Conservation (phyloP, 2,329 filamentous ascomycete genomes). For the Fusarium acutatum region DNA sequence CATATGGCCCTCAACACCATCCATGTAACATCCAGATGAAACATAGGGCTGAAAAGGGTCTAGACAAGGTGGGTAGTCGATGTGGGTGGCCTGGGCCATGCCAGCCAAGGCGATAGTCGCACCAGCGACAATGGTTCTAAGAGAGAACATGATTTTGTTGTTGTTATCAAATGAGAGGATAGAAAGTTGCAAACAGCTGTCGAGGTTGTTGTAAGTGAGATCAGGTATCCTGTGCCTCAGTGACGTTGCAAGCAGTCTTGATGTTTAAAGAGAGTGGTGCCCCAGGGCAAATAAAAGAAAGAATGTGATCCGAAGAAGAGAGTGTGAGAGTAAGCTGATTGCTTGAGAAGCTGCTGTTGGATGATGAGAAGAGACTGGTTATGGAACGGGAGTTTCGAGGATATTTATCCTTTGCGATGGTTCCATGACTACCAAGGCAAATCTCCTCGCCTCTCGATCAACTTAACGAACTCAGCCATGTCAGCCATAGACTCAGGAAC, state of each 20-base stretch:
- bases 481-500: constrained; percentile 1
- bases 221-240: constrained; percentile 1
- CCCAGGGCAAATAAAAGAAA: constrained; percentile 11
- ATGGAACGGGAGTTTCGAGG: constrained; percentile 6
- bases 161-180: constrained; percentile 22
- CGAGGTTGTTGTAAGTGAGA: constrained; percentile 7
- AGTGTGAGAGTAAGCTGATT: constrained; percentile 32
- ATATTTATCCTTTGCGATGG: constrained; percentile 35
- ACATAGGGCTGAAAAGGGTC: constrained; percentile 57
- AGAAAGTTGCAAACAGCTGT: constrained; percentile 19
- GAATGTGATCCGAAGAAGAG: constrained; percentile 22
- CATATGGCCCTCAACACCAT: constrained; percentile 42
- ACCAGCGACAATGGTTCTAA: constrained; percentile 45
- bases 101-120: constrained; percentile 51
- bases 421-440: neutral
- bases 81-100: constrained; percentile 51
- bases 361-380: constrained; percentile 12
- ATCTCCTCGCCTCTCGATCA: neutral
- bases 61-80: constrained; percentile 56
- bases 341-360: constrained; percentile 37
- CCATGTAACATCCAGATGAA: constrained; percentile 58
- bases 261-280: constrained; percentile 38
- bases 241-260: constrained; percentile 13
- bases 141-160: constrained; percentile 29
- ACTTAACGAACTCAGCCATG: constrained; percentile 1